Evolutionary conservation across 345 rosid genomes (phyloP).

Genomic region (Arabidopsis thaliana): DNA sequence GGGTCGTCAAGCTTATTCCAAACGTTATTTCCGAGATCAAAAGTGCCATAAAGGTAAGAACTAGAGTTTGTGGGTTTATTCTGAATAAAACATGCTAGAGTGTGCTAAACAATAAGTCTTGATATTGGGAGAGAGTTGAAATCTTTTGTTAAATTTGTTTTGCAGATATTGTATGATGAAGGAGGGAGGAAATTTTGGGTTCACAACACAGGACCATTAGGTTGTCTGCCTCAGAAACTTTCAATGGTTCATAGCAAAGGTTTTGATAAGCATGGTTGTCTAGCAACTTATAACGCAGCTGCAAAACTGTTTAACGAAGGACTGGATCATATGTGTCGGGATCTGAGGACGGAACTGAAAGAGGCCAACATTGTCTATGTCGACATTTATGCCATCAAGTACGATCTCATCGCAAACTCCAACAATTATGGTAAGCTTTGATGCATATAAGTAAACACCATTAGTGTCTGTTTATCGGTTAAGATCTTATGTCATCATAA

Average conservation of each 20-base stretch:
- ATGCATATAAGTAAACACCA: neutral
- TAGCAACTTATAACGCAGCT: conserved; percentile 63
- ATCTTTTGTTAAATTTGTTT: neutral
- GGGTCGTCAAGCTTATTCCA: conserved; percentile 61
- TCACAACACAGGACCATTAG: conserved; percentile 90
- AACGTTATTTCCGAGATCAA: conserved; percentile 59
- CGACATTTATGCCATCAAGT: conserved; percentile 74
- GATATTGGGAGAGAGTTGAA: neutral
- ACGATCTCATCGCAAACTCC: conserved; percentile 72
- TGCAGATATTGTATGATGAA: conserved; percentile 58
- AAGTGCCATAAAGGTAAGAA: conserved; percentile 63
- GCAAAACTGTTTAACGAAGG: conserved; percentile 70
- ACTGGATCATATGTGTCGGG: conserved; percentile 52
- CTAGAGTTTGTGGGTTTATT: neutral
- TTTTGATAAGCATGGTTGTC: conserved; percentile 63
- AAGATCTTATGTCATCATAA: neutral
- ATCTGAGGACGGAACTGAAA: conserved; percentile 55
- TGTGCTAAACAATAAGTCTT: neutral
- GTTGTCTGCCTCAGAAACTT: conserved; percentile 89
- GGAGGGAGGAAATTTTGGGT: conserved; percentile 91
- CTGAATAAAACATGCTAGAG: neutral
- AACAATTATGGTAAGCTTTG: conserved; percentile 54
- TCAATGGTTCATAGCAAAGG: conserved; percentile 52
- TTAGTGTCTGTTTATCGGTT: neutral
- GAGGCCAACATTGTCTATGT: conserved; percentile 67